phyloP scores from a whole-genome alignment of 1,284 basidiomycete species.

The Irpex sp. region DNA sequence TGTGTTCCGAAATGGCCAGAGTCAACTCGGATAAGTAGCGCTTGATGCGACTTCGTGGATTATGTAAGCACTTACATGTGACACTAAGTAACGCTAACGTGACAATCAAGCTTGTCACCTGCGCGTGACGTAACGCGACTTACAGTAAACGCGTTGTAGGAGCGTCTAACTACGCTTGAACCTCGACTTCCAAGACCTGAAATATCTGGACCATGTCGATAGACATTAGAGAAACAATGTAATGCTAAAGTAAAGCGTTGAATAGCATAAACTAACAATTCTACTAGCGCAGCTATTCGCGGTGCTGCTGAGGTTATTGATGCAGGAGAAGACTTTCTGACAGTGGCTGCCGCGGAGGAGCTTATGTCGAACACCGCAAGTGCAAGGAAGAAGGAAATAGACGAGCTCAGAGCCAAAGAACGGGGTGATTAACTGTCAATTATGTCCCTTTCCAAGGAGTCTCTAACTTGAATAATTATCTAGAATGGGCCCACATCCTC shows the following conservation, averaged over 20 bases:
- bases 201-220: constrained; percentile 17
- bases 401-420: constrained; percentile 57
- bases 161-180: neutral
- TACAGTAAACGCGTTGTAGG: neutral
- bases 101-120: neutral
- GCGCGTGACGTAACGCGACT: constrained; percentile 3
- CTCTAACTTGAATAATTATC: neutral
- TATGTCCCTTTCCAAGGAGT: neutral
- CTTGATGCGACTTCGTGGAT: too few relatives aligned
- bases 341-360: constrained; percentile 67
- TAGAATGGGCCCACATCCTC: constrained; percentile 61
- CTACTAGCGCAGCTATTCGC: constrained; percentile 55
- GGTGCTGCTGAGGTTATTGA: constrained; percentile 66
- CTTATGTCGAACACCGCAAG: constrained; percentile 54
- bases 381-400: constrained; percentile 57
- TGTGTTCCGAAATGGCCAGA: too few relatives aligned
- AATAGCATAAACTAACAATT: neutral
- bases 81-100: too few relatives aligned
- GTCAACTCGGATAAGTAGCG: too few relatives aligned
- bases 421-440: constrained; percentile 41
- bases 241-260: neutral
- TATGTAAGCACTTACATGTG: neutral
- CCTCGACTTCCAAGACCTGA: neutral
- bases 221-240: constrained; percentile 25
- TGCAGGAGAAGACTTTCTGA: constrained; percentile 71